Evolutionary conservation across 1,284 basidiomycete species (phyloP).

Genomic region (Cerioporus squamosus): DNA sequence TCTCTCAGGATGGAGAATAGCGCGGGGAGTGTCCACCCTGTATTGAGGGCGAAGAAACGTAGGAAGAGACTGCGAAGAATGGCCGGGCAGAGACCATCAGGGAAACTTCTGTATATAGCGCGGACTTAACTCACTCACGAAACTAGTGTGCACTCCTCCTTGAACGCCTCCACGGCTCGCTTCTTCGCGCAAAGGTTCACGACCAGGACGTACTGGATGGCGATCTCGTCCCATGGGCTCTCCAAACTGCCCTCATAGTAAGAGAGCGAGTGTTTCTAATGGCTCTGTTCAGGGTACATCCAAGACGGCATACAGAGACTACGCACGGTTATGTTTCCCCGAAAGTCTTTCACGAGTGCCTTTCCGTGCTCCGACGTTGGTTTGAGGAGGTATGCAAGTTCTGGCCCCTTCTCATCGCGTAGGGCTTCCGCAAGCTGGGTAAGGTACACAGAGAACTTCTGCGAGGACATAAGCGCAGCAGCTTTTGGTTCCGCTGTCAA

Average conservation of each 20-base stretch:
- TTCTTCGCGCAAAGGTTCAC: conserved; percentile 70
- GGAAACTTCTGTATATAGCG: conserved; percentile 15
- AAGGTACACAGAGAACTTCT: conserved; percentile 65
- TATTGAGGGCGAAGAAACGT: conserved; percentile 76
- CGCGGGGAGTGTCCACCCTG: conserved; percentile 82
- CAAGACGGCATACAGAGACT: background rate
- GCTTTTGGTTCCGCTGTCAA: too few relatives aligned
- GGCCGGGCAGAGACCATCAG: conserved; percentile 5
- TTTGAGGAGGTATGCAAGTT: conserved; percentile 71
- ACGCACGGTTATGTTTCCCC: conserved; percentile 62
- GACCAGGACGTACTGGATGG: conserved; percentile 77
- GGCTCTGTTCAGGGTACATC: background rate
- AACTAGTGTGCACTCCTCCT: conserved; percentile 54
- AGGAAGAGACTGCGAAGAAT: conserved; percentile 61
- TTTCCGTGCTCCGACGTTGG: conserved; percentile 77
- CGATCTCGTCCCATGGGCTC: conserved; percentile 82
- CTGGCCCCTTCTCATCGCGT: conserved; percentile 64
- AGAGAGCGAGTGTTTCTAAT: conserved; percentile 52
- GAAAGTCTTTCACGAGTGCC: conserved; percentile 71
- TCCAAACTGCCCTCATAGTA: conserved; percentile 68
- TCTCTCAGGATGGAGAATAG: conserved; percentile 82
- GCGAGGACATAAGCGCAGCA: conserved; percentile 37
- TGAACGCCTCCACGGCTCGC: conserved; percentile 72
- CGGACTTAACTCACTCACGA: conserved; percentile 29
- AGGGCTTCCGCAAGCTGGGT: conserved; percentile 65